These are phyloP conservation scores for Calendula officinalis DNA, from an alignment of 129 eudicot species.

Conservation along the genomic window DNA sequence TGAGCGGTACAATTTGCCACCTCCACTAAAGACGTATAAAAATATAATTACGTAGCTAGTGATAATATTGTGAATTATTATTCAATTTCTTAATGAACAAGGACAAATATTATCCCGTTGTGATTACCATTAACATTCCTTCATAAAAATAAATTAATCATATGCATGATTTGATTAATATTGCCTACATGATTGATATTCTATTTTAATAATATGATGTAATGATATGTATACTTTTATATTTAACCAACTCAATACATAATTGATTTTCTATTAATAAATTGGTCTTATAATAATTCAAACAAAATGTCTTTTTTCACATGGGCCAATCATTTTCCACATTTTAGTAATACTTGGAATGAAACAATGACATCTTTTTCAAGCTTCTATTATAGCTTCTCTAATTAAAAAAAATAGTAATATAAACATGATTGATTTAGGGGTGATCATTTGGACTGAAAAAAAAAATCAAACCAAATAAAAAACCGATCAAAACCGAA, in stretches of 20 bases:
- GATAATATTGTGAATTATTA: no score
- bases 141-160: constrained; percentile 20
- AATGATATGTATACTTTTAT: constrained; percentile 2
- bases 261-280: not conserved
- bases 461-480: no score
- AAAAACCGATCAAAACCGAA: no score
- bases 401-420: not conserved
- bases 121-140: constrained; percentile 33
- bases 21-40: not conserved
- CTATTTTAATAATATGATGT: not conserved
- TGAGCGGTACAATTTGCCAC: not conserved
- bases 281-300: not conserved
- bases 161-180: constrained; percentile 17
- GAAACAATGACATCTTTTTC: not conserved
- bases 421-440: not conserved
- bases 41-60: not conserved
- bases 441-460: no score
- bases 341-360: not conserved
- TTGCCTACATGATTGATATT: constrained; percentile 26
- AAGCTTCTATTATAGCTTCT: not conserved
- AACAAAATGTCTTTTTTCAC: not conserved
- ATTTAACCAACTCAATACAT: not conserved
- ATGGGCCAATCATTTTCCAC: not conserved
- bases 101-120: constrained; percentile 24
- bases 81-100: not conserved